Conservation (phyloP, 1,284 basidiomycete genomes). For the Ustilago curta region DNA sequence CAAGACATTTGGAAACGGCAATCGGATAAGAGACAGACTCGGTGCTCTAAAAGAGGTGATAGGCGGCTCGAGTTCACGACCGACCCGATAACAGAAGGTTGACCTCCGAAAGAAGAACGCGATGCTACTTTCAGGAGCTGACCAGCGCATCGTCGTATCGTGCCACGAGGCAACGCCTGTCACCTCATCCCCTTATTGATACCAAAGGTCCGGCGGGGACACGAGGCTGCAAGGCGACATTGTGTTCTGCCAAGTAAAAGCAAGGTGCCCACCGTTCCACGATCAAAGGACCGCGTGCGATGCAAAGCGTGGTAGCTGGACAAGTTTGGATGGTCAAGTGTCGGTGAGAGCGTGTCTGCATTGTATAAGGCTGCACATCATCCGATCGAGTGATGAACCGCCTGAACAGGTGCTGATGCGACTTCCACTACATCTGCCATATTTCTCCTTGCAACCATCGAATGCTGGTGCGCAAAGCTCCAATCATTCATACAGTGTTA, state of each 20-base stretch:
- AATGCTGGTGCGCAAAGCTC: neutral
- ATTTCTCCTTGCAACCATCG: slow-evolving; percentile 20
- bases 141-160: slow-evolving; percentile 28
- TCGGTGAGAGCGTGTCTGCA: slow-evolving; percentile 6
- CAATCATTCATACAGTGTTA: slow-evolving; percentile 7
- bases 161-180: slow-evolving; percentile 15
- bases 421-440: slow-evolving; percentile 18
- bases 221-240: slow-evolving; percentile 33
- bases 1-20: slow-evolving; percentile 40
- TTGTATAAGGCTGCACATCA: slow-evolving; percentile 8
- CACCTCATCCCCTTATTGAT: slow-evolving; percentile 38
- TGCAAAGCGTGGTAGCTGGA: slow-evolving; percentile 26
- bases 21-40: slow-evolving; percentile 52
- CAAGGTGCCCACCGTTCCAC: slow-evolving; percentile 15
- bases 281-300: slow-evolving; percentile 29
- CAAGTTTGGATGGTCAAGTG: slow-evolving; percentile 30
- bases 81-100: slow-evolving; percentile 28
- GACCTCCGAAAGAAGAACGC: slow-evolving; percentile 24
- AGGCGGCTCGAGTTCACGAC: slow-evolving; percentile 11
- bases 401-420: slow-evolving; percentile 4
- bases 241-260: slow-evolving; percentile 35
- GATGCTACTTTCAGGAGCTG: slow-evolving; percentile 20
- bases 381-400: neutral
- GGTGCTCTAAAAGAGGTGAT: slow-evolving; percentile 62
- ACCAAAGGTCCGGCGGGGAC: slow-evolving; percentile 24